phyloP scores from a whole-genome alignment of 2,329 filamentous ascomycete species.

The Hypoxylon rubiginosum region DNA sequence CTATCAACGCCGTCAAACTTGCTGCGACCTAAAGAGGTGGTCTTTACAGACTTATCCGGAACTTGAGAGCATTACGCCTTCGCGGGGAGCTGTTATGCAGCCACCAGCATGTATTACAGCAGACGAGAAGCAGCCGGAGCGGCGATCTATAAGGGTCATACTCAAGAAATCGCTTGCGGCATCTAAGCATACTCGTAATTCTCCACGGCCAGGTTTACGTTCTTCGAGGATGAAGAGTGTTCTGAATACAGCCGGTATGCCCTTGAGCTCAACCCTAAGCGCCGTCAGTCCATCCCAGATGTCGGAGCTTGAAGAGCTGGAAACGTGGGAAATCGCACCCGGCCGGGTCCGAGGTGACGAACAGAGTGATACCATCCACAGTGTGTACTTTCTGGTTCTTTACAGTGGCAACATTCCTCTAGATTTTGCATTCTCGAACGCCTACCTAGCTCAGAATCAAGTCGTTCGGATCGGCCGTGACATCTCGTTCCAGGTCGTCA shows the following conservation, averaged over 20 bases:
- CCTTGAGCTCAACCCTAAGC: neutral
- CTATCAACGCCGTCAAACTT: conserved; percentile 33
- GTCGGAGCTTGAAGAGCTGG: conserved; percentile 58
- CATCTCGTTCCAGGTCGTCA: conserved; percentile 57
- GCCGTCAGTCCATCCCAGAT: conserved; percentile 26
- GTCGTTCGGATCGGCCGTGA: conserved; percentile 56
- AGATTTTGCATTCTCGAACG: conserved; percentile 61
- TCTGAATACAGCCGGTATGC: neutral
- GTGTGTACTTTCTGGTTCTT: conserved; percentile 50
- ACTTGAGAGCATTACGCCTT: neutral
- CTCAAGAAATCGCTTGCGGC: conserved; percentile 10
- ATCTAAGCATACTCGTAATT: neutral
- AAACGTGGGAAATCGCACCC: conserved; percentile 62
- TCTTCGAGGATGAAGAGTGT: neutral
- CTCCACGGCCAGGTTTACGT: neutral
- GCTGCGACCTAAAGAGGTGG: conserved; percentile 31
- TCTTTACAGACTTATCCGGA: conserved; percentile 24
- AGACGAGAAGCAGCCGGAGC: conserved; percentile 19
- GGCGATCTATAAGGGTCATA: conserved; percentile 19
- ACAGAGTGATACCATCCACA: conserved; percentile 46
- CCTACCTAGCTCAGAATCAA: conserved; percentile 56
- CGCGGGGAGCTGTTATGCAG: neutral
- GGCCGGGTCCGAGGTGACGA: conserved; percentile 54
- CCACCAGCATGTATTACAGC: neutral
- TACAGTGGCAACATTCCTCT: neutral